Evolutionary conservation across 352 stramenopile genomes (phyloP).

Genomic region (Blastocystis sp.): DNA sequence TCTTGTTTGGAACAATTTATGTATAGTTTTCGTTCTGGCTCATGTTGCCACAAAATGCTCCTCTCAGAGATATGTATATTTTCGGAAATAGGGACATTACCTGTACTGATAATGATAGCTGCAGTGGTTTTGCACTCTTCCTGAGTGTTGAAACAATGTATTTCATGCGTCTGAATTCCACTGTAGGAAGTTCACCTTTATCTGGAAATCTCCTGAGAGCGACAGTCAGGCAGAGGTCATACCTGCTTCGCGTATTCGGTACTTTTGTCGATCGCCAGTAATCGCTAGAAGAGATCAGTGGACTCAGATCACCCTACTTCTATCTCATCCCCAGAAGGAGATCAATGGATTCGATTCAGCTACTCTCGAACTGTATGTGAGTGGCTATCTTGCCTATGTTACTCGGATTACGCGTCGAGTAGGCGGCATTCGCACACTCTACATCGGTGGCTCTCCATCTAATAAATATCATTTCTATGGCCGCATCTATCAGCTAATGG

Average conservation of each 20-base stretch:
- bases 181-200: neutral
- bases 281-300: neutral
- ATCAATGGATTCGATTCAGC: neutral
- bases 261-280: neutral
- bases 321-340: neutral
- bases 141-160: neutral
- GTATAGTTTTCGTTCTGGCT: constrained; percentile 24
- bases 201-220: neutral
- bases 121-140: constrained; percentile 11
- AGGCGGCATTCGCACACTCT: neutral
- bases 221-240: neutral
- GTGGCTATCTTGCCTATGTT: neutral
- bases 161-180: neutral
- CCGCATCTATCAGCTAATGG: constrained; percentile 15
- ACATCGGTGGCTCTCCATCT: neutral
- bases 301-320: neutral
- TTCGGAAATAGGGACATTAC: constrained; percentile 30
- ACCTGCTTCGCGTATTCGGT: neutral
- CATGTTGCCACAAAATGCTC: neutral
- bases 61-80: neutral
- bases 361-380: neutral
- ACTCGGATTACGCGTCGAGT: neutral
- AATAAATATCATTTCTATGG: neutral
- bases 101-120: neutral
- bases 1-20: neutral